Evolutionary conservation across 1,284 basidiomycete genomes (phyloP).

Genomic region (Irpex sp.): DNA sequence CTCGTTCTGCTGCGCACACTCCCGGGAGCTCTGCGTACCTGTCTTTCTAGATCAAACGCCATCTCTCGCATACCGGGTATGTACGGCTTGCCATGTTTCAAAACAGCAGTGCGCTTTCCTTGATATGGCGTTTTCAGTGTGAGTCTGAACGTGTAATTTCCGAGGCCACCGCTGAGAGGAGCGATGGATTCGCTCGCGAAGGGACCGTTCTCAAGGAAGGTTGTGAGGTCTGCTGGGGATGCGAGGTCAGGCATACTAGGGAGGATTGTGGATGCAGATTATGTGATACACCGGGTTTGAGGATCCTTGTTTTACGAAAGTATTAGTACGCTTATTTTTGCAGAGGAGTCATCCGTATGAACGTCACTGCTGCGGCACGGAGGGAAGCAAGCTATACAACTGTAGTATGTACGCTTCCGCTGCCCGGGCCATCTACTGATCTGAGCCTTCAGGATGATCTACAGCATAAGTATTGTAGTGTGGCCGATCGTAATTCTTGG

Average conservation of each 20-base stretch:
- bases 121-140: conserved; percentile 32
- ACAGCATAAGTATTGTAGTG: too few species aligned
- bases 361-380: too few species aligned
- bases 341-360: too few species aligned
- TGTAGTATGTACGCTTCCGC: too few species aligned
- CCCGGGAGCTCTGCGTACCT: conserved; percentile 34
- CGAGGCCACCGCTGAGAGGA: conserved; percentile 41
- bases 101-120: conserved; percentile 38
- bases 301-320: too few species aligned
- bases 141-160: conserved; percentile 51
- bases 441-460: too few species aligned
- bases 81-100: conserved; percentile 53
- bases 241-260: not conserved
- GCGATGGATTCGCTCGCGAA: conserved; percentile 32
- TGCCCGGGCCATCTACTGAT: too few species aligned
- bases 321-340: too few species aligned
- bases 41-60: conserved; percentile 41
- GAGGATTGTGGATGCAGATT: not conserved
- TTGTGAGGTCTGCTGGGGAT: conserved; percentile 24
- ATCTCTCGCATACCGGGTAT: conserved; percentile 18
- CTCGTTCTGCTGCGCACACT: not conserved
- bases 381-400: too few species aligned
- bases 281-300: too few species aligned
- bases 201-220: conserved; percentile 32
- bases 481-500: too few species aligned